A percentile compares a stretch with the other conserved stretches of the same genome.
Evolutionary conservation across 2,329 filamentous ascomycete genomes (phyloP).

Genomic region (Harringtonia aguacate): DNA sequence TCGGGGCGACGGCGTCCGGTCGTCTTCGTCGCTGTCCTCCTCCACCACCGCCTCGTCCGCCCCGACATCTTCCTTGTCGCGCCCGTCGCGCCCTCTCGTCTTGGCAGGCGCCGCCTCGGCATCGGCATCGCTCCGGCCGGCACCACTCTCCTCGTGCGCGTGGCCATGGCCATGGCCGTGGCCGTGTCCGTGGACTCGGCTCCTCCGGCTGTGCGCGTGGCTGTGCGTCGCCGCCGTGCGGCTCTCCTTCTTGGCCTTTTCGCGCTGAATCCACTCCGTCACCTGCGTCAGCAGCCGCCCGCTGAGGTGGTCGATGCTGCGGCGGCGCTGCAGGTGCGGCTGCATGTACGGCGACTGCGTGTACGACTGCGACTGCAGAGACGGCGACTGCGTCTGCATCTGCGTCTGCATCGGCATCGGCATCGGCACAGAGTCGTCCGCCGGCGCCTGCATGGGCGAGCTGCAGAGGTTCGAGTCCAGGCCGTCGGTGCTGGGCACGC

Average conservation of each 20-base stretch:
- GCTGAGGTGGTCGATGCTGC: constrained; percentile 25
- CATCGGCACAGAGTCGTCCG: no score
- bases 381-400: constrained; percentile 14
- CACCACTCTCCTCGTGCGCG: constrained; percentile 14
- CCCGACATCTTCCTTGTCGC: neutral
- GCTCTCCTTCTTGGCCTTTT: constrained; percentile 56
- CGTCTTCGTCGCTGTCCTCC: constrained; percentile 4
- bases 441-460: constrained; percentile 15
- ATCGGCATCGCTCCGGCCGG: constrained; percentile 25
- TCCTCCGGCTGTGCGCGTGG: constrained; percentile 26
- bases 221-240: constrained; percentile 36
- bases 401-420: constrained; percentile 15
- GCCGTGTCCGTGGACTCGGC: constrained; percentile 28
- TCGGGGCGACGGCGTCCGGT: constrained; percentile 5
- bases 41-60: neutral
- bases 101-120: constrained; percentile 18
- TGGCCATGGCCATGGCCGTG: no score
- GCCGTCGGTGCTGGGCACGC: constrained; percentile 24
- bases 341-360: constrained; percentile 9
- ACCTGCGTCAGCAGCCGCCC: constrained; percentile 63
- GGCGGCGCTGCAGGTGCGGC: constrained; percentile 23
- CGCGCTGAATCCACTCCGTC: constrained; percentile 71
- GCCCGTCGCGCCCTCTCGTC: no score
- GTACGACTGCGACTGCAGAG: constrained; percentile 6
- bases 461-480: constrained; percentile 14